phyloP scores from a whole-genome alignment of 2,329 filamentous ascomycete species.

The Epichloe amarillans region DNA sequence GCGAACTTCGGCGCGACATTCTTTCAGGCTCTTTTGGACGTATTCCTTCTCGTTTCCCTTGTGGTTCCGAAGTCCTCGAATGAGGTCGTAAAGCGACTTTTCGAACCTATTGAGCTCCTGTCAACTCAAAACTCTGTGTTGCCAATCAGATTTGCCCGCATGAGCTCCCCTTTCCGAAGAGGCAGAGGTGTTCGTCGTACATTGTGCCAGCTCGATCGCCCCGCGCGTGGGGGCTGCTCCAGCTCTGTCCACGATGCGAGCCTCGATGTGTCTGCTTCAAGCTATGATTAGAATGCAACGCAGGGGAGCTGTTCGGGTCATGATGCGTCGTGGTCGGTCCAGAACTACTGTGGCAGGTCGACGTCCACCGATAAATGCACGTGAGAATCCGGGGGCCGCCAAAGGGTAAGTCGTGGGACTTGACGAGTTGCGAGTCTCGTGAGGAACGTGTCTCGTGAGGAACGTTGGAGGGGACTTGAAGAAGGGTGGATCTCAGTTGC shows the following conservation, averaged over 20 bases:
- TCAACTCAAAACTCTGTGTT: background rate
- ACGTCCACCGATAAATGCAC: background rate
- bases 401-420: background rate
- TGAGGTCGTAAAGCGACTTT: conserved; percentile 98
- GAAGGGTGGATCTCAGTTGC: background rate
- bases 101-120: conserved; percentile 61
- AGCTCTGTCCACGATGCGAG: conserved; percentile 1
- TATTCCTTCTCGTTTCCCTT: conserved; percentile 93
- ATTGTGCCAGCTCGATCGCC: conserved; percentile 6
- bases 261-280: conserved; percentile 3
- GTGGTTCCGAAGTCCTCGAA: conserved; percentile 86
- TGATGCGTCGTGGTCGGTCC: conserved; percentile 9
- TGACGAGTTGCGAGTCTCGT: background rate
- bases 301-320: conserved; percentile 9
- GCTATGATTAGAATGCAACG: conserved; percentile 11
- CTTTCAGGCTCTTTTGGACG: conserved; percentile 82
- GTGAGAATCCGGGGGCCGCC: background rate
- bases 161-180: background rate
- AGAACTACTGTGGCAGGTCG: background rate
- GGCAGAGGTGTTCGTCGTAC: background rate
- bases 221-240: conserved; percentile 16
- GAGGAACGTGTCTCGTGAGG: background rate
- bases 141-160: background rate
- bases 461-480: background rate
- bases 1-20: conserved; percentile 88